Conservation (phyloP, 257 asterid genomes). For the Catharanthus roseus region DNA sequence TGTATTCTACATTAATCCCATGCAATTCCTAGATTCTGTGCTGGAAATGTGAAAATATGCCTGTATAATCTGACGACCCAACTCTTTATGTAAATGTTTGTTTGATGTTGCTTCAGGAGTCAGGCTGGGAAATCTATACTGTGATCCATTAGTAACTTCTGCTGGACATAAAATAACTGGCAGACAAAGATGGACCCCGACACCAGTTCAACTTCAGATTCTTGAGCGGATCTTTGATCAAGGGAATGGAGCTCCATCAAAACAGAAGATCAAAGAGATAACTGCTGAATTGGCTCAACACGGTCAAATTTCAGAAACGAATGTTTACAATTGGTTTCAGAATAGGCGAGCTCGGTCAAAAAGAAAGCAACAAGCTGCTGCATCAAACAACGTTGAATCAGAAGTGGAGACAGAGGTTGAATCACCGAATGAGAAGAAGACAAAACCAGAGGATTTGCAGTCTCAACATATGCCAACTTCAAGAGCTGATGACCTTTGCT, state of each 20-base stretch:
- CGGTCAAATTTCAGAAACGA: slow-evolving; percentile 94
- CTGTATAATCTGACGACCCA: not conserved
- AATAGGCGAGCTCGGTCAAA: slow-evolving; percentile 97
- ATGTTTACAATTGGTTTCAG: slow-evolving; percentile 98
- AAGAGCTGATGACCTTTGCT: slow-evolving; percentile 54
- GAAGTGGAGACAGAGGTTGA: slow-evolving; percentile 96
- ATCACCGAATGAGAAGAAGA: slow-evolving; percentile 79
- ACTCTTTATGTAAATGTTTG: too few species aligned
- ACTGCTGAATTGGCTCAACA: slow-evolving; percentile 85
- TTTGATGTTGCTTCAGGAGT: slow-evolving; percentile 45
- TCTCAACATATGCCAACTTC: slow-evolving; percentile 43
- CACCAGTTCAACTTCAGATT: slow-evolving; percentile 90
- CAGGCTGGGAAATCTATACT: slow-evolving; percentile 76
- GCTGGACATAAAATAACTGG: slow-evolving; percentile 84
- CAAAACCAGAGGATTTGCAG: slow-evolving; percentile 71
- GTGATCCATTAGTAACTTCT: slow-evolving; percentile 65
- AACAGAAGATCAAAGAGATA: slow-evolving; percentile 93
- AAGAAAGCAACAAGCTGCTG: slow-evolving; percentile 69
- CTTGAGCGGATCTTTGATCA: slow-evolving; percentile 91
- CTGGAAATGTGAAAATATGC: not conserved
- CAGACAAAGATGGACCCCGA: slow-evolving; percentile 95
- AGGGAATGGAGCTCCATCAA: slow-evolving; percentile 93
- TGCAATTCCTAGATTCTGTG: not conserved
- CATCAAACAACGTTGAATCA: slow-evolving; percentile 58
- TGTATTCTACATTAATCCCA: not conserved